A percentile compares a stretch with the other conserved stretches of the same genome.
Conservation (phyloP, 2,329 filamentous ascomycete genomes). For the Colletotrichum karsti region DNA sequence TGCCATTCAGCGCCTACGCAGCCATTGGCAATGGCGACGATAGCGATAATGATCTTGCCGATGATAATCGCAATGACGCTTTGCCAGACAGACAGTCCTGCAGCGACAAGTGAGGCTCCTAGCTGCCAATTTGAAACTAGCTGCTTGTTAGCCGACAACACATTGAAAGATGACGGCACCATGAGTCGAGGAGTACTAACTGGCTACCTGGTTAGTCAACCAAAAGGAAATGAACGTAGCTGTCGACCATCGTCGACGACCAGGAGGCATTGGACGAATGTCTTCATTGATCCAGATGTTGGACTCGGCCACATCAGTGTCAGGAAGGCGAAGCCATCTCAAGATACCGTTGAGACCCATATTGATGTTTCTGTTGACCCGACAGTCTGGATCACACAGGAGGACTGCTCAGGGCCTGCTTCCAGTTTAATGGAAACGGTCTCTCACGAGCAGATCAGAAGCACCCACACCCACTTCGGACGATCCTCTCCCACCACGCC, state of each 20-base stretch:
- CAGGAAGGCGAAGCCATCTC: slow-evolving; percentile 16
- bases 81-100: slow-evolving; percentile 24
- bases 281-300: slow-evolving; percentile 31
- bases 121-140: slow-evolving; percentile 25
- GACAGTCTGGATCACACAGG: not conserved
- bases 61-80: slow-evolving; percentile 20
- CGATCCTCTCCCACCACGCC: not conserved
- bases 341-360: not conserved
- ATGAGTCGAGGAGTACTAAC: not conserved
- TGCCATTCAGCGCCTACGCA: slow-evolving; percentile 39
- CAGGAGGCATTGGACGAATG: slow-evolving; percentile 26
- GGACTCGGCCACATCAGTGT: slow-evolving; percentile 17
- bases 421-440: not conserved
- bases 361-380: not conserved
- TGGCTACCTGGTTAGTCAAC: slow-evolving; percentile 26
- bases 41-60: slow-evolving; percentile 24
- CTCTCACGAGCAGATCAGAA: not conserved
- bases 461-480: no score
- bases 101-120: slow-evolving; percentile 13
- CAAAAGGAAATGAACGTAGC: slow-evolving; percentile 28
- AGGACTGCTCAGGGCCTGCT: not conserved
- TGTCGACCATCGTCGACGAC: slow-evolving; percentile 23
- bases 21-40: slow-evolving; percentile 16
- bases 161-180: not conserved
- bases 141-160: not conserved